Evolutionary conservation across 306 rosid species (phyloP).

Genomic region (Mimosa bimucronata): DNA sequence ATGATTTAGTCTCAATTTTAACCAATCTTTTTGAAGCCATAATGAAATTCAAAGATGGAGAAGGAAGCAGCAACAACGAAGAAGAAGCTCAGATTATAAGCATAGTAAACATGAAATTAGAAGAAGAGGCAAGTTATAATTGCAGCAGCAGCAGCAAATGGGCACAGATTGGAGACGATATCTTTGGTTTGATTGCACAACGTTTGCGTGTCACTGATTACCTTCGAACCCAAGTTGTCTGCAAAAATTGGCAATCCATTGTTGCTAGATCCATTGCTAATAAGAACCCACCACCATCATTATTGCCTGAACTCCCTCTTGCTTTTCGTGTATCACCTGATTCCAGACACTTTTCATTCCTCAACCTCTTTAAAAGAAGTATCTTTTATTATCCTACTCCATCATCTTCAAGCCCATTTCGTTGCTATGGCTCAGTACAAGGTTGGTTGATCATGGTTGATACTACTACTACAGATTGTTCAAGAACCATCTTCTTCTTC

Average conservation of each 20-base stretch:
- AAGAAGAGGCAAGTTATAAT: too few species aligned
- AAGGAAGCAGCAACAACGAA: too few species aligned
- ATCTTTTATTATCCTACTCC: too few species aligned
- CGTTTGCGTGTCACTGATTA: background rate
- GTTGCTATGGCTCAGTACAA: background rate
- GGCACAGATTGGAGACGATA: background rate
- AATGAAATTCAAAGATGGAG: too few species aligned
- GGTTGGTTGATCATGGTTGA: slow-evolving; percentile 4
- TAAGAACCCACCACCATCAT: background rate
- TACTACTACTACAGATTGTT: too few species aligned
- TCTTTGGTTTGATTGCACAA: background rate
- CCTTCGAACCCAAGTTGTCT: background rate
- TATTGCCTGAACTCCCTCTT: background rate
- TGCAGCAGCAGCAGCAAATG: background rate
- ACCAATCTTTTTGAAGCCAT: too few species aligned
- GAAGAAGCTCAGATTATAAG: too few species aligned
- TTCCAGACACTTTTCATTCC: background rate
- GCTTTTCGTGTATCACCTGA: background rate
- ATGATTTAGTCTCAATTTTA: too few species aligned
- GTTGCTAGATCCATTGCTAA: background rate
- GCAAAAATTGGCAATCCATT: background rate
- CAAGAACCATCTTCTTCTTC: background rate
- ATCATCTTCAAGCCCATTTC: too few species aligned
- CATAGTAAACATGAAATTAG: too few species aligned
- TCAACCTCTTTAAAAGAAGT: background rate